Base-by-base conservation (phyloP, 2,329 filamentous ascomycete species). In the Periconia sp. region DNA sequence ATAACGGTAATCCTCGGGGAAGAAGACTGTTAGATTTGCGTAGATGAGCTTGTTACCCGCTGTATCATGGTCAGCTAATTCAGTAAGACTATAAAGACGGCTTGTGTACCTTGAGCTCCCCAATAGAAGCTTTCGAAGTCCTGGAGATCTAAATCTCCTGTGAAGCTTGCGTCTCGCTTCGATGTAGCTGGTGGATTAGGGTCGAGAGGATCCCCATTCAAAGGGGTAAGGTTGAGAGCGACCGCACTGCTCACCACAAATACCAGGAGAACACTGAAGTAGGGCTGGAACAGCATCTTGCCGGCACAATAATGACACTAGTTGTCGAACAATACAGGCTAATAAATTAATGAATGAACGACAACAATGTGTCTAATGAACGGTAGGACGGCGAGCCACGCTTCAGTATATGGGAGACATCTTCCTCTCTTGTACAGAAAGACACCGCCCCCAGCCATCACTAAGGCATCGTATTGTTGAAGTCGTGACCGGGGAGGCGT, bases 21-120 rank as follows among this genome's bases (percentile, higher is more conserved):
- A 50, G 35, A 54, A 49, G 5, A 54, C 38, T 2, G 53, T 57
- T 9, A 57, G 35, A 25, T 57, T 57, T n/a, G 48, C 53, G 23
- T 45, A 45, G 16, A 52, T 39, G 19, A 50, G 30, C 11, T 46
- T 52, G 4, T 25, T 30, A 5, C 40, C 47, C 5, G 41, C 48
- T 54, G 25, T 4, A 19, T 16, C 6, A 16, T 8, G 10, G 35
- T 50, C 34, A 50, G 38, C 1, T 11, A 19, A 24, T 17, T 16
- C 11, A 30, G 10, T n/a, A 12, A 7, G 16, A 12, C 15, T 35
- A 13, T n/a, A 19, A 40, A 23, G 12, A 19, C 12, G 25, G 18
- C 7, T 17, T 21, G 13, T 36, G 23, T 39, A 54, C 48, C 45
- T 11, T 36, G 36, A 12, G 45, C 45, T 23, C 45, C 48, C 51